Percentiles rank a stretch among this genome's conserved stretches.
These are phyloP conservation scores for Paramecium primaurelia DNA, from an alignment of 73 alveolate genomes.

Conservation along the genomic window DNA sequence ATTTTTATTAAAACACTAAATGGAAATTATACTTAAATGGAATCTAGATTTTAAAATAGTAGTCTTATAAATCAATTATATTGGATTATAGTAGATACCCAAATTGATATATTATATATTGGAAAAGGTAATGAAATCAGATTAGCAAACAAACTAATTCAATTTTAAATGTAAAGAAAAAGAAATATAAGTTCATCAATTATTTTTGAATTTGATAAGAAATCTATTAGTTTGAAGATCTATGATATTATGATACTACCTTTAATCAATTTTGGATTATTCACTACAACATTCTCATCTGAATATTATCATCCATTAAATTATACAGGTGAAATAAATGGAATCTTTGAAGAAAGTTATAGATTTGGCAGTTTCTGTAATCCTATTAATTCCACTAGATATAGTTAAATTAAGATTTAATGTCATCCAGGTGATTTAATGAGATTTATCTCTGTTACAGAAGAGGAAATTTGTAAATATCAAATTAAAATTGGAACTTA, in stretches of 20 bases:
- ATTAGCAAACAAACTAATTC: background rate
- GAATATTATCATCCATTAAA: background rate
- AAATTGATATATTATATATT: background rate
- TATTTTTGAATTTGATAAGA: background rate
- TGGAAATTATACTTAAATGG: background rate
- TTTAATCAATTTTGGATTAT: background rate
- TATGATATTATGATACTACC: background rate
- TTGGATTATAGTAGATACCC: constrained; percentile 5
- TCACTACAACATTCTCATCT: background rate
- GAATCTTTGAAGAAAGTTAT: background rate
- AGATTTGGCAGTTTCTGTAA: background rate
- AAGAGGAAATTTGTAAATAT: background rate
- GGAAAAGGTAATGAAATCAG: background rate
- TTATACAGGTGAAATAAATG: background rate
- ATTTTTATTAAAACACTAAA: background rate
- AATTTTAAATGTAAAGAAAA: background rate
- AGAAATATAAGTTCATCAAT: background rate
- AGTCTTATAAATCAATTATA: background rate
- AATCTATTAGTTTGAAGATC: background rate
- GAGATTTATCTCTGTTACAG: background rate
- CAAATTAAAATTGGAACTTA: background rate
- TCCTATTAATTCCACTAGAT: background rate
- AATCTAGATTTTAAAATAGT: background rate
- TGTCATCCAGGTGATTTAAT: background rate
- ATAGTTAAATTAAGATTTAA: background rate